These are phyloP conservation scores for Trichophyton benhamiae DNA, from an alignment of 2,329 filamentous ascomycete species.

Conservation along the genomic window DNA sequence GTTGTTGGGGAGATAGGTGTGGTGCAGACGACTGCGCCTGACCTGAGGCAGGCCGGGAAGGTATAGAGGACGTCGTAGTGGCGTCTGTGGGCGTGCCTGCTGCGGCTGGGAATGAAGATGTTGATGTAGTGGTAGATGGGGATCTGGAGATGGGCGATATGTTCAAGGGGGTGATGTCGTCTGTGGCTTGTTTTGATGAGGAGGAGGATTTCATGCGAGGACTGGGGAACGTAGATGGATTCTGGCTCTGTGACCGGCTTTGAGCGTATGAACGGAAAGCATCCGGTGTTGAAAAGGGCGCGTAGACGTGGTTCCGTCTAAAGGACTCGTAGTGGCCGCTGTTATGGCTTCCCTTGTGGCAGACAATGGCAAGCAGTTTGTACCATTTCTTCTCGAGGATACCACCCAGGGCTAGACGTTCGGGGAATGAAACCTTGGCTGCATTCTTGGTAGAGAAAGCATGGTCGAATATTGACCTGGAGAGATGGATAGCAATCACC, in stretches of 20 bases:
- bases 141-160: constrained; percentile 21
- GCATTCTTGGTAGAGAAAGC: constrained; percentile 80
- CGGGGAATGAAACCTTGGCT: constrained; percentile 85
- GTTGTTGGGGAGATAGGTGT: constrained; percentile 2
- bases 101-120: constrained; percentile 16
- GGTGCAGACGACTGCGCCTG: not conserved
- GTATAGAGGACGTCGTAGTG: not conserved
- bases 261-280: constrained; percentile 63
- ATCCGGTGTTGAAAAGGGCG: constrained; percentile 72
- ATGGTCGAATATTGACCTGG: constrained; percentile 78
- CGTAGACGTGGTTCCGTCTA: constrained; percentile 64
- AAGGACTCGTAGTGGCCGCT: constrained; percentile 98
- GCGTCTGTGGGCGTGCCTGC: constrained; percentile 3
- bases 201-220: constrained; percentile 34
- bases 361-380: constrained; percentile 73
- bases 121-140: constrained; percentile 27
- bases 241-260: constrained; percentile 46
- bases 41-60: constrained; percentile 8
- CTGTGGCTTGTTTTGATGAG: constrained; percentile 21
- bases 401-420: constrained; percentile 69
- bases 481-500: constrained; percentile 81
- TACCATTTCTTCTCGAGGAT: constrained; percentile 68
- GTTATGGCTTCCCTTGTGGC: constrained; percentile 89
- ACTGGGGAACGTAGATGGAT: constrained; percentile 38
- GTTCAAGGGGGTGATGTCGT: constrained; percentile 20